Base-by-base conservation (phyloP, 1,139 yeast genomes). In the Scheffersomyces quercinus region DNA sequence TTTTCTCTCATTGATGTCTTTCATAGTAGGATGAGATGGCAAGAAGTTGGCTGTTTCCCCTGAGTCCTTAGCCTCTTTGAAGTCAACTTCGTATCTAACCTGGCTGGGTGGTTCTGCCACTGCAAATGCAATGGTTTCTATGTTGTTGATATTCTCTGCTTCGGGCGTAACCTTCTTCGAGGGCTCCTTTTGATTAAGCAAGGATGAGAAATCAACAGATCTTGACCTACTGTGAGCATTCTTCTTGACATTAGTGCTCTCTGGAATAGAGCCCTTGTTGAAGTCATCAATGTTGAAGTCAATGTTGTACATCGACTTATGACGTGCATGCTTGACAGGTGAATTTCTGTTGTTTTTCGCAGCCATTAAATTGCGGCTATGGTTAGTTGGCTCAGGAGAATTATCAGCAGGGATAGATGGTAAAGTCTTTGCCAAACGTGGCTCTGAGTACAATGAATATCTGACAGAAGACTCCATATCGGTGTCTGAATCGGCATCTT, bases 101-200 rank as follows among this genome's bases (percentile, higher is more conserved):
- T 58, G 64, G 14, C 51, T 48, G 5, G 79, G 79, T 2, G 78
- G 77, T 35, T 68, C 75, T 1, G 64, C 67, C 9, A 73, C 65
- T 10, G 53, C 54, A 12, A 72, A 64, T 24, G 60, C 46, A 49
- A 60, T 36, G 2, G 41, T 33, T 35, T 57, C 58, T 20, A 6
- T 20, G 26, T 12, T 31, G 30, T 12, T 16, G 9, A 34, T 24
- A 13, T 45, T 13, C 14, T 15, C 36, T 12, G 10, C 34, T n/a
- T 16, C 38, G 24, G 40, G 33, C 28, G 29, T 35, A 29, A 28
- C 24, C 28, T 36, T 40, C 24, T 24, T 28, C 16, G 24, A 26
- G 9, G 7, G 7, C 24, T 8, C 24, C n/a, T 14, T 13, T 11
- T 31, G 15, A 24, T 14, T n/a, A 31, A 30, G 3, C 31, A 34